Percentiles rank a stretch among this genome's conserved stretches.
Conservation (phyloP, 306 rosid species). For the Inga oerstediana region DNA sequence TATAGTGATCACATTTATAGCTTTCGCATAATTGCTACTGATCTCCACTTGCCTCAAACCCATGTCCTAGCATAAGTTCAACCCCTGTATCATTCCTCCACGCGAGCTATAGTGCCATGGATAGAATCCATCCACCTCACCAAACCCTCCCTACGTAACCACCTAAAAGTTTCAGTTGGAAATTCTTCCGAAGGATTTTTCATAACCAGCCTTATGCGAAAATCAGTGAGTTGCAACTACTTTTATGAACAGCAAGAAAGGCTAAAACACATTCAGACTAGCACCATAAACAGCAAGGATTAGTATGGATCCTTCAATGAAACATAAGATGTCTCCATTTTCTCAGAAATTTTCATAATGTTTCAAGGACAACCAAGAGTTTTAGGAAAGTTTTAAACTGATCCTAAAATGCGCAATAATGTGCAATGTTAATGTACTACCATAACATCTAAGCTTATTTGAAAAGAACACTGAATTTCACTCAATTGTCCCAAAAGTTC, state of each 20-base stretch:
- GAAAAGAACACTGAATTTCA: not conserved
- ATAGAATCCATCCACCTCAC: too few relatives aligned
- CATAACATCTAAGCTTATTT: not conserved
- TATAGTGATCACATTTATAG: too few relatives aligned
- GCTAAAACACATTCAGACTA: not conserved
- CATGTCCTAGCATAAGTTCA: too few relatives aligned
- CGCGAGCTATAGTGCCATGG: too few relatives aligned
- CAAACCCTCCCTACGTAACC: not conserved
- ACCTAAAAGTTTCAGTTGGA: not conserved
- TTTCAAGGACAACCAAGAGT: not conserved
- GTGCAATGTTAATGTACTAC: not conserved
- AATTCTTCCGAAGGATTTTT: not conserved
- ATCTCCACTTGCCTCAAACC: too few relatives aligned
- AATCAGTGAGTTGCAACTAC: not conserved
- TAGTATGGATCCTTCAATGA: too few relatives aligned
- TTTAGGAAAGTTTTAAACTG: not conserved
- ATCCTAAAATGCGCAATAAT: not conserved
- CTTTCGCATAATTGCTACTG: too few relatives aligned
- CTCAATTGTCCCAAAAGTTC: not conserved
- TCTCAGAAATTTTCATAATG: not conserved
- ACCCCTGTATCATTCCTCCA: too few relatives aligned
- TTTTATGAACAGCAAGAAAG: not conserved
- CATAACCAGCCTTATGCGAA: not conserved
- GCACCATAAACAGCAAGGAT: too few relatives aligned
- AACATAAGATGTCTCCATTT: not conserved